Conservation (phyloP, 116 monocot genomes). For the Trichopus zeylanicus region DNA sequence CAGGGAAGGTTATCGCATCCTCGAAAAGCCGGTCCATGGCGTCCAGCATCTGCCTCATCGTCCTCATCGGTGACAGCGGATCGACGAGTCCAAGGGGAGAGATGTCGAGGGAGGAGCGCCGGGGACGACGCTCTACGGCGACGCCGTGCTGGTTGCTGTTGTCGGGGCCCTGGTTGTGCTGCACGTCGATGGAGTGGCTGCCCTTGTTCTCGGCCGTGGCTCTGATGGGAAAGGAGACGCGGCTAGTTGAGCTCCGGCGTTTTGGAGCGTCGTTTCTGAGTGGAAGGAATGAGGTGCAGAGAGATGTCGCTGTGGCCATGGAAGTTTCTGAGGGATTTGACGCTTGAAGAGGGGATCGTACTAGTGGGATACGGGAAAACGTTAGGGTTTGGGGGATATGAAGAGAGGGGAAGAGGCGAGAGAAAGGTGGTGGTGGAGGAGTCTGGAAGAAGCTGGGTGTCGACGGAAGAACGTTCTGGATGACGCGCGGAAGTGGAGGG, state of each 20-base stretch:
- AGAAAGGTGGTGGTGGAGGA: too few relatives aligned
- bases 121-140: conserved; percentile 20
- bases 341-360: background rate
- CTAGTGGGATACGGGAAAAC: background rate
- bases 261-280: background rate
- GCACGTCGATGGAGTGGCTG: conserved; percentile 14
- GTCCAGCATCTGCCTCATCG: conserved; percentile 70
- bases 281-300: background rate
- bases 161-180: conserved; percentile 7
- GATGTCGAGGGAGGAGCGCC: conserved; percentile 32
- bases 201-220: conserved; percentile 1
- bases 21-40: conserved; percentile 60
- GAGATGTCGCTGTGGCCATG: background rate
- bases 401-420: background rate
- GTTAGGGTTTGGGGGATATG: background rate
- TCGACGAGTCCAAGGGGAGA: conserved; percentile 55
- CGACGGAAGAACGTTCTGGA: conserved; percentile 11
- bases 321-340: background rate
- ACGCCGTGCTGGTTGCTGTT: background rate
- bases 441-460: conserved; percentile 1
- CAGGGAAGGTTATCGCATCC: conserved; percentile 35
- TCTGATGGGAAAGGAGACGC: background rate
- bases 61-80: conserved; percentile 64
- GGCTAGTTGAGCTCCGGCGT: background rate
- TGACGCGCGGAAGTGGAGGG: background rate